These are phyloP conservation scores for Trifolium repens DNA, from an alignment of 306 rosid species.

Conservation along the genomic window DNA sequence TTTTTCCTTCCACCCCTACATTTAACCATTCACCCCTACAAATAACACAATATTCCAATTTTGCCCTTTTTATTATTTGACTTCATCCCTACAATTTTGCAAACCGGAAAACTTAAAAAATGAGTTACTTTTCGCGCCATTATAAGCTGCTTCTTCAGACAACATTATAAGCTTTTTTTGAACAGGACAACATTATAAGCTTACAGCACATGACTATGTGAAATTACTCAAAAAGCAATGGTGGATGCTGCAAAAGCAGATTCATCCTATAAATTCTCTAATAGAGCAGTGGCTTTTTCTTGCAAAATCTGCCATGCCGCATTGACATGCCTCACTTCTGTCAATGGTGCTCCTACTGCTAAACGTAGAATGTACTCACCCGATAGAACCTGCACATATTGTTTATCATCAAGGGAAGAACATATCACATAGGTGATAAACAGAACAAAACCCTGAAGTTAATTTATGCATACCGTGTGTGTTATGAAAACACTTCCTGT, in stretches of 20 bases:
- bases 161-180: background rate
- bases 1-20: no score
- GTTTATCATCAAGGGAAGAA: constrained; percentile 34
- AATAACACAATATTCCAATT: no score
- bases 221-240: constrained; percentile 24
- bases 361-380: constrained; percentile 75
- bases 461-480: constrained; percentile 72
- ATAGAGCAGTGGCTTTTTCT: constrained; percentile 74
- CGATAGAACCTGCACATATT: constrained; percentile 71
- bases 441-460: constrained; percentile 1
- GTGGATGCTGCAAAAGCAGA: constrained; percentile 27
- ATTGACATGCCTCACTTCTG: constrained; percentile 74
- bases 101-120: no score
- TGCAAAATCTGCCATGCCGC: constrained; percentile 77
- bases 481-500: constrained; percentile 75
- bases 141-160: background rate
- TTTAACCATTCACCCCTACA: no score
- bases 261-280: constrained; percentile 44
- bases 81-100: no score
- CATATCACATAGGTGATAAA: background rate
- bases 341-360: constrained; percentile 95
- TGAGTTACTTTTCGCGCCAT: no score
- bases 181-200: background rate
- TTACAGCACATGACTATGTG: background rate
- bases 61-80: no score